phyloP scores from a whole-genome alignment of 1,139 yeast genomes.

The Saccharomycopsis phalli region DNA sequence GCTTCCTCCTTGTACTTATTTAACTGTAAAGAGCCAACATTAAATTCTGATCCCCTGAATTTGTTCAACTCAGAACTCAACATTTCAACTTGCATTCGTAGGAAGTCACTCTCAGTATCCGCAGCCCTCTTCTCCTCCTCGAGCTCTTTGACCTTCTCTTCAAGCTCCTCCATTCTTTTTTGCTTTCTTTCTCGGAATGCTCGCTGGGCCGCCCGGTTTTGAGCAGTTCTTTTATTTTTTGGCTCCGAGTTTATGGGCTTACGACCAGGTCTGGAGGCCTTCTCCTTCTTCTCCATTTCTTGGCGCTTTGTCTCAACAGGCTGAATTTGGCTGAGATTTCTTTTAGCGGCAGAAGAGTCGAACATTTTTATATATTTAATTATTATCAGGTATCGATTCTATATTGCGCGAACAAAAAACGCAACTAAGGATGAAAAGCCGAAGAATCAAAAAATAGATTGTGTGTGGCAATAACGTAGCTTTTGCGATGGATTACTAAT shows the following conservation, averaged over 20 bases:
- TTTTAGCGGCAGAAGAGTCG: conserved; percentile 6
- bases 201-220: conserved; percentile 94
- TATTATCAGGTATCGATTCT: neutral
- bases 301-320: conserved; percentile 19
- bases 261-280: conserved; percentile 46
- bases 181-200: conserved; percentile 96
- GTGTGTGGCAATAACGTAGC: too few species aligned
- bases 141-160: conserved; percentile 60
- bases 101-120: conserved; percentile 60
- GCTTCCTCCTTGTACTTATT: conserved; percentile 2
- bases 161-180: conserved; percentile 75
- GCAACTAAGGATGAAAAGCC: too few species aligned
- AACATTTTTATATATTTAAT: neutral
- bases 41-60: conserved; percentile 39
- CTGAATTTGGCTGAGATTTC: conserved; percentile 18
- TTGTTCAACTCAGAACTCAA: conserved; percentile 64
- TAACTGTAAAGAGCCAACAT: conserved; percentile 1
- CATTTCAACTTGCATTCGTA: conserved; percentile 67
- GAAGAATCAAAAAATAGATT: neutral
- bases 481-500: too few species aligned
- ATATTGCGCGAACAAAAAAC: neutral
- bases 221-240: conserved; percentile 82
- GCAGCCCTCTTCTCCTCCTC: conserved; percentile 63
- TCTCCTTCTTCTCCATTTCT: conserved; percentile 28
- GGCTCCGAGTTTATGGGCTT: conserved; percentile 78